These are phyloP conservation scores for Pythium dissimile DNA, from an alignment of 352 stramenopile species.

Conservation along the genomic window DNA sequence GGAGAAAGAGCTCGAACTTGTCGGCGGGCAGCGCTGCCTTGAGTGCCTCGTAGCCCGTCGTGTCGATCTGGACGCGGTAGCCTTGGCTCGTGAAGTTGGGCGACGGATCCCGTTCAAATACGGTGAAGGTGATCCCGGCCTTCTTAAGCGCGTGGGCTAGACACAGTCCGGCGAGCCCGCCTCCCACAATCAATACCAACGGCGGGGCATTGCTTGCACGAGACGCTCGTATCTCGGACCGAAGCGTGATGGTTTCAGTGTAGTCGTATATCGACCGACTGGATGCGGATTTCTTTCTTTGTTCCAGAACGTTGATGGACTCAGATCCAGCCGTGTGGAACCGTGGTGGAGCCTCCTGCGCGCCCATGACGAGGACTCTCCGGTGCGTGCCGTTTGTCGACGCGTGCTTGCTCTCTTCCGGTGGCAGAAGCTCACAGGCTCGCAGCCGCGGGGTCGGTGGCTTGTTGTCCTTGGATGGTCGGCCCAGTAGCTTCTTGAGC, in stretches of 20 bases:
- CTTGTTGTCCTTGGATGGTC: no score
- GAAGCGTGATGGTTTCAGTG: not conserved
- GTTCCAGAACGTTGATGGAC: not conserved
- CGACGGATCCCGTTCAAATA: constrained; percentile 58
- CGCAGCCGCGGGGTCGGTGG: no score
- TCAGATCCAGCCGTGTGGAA: not conserved
- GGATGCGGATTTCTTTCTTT: not conserved
- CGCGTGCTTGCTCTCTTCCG: no score
- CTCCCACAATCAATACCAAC: constrained; percentile 29
- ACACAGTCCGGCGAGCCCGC: constrained; percentile 46
- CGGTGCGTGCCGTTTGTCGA: no score
- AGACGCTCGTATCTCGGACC: not conserved
- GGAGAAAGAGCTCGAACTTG: constrained; percentile 52
- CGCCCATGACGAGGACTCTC: no score
- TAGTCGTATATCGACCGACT: not conserved
- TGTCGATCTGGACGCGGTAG: constrained; percentile 60
- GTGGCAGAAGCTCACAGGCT: no score
- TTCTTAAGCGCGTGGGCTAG: constrained; percentile 56
- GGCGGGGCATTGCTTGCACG: not conserved
- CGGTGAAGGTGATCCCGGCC: constrained; percentile 51
- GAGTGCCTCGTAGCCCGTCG: constrained; percentile 50
- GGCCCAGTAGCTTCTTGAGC: no score
- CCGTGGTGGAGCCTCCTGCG: not conserved
- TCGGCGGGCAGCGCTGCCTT: constrained; percentile 37
- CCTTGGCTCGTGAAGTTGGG: constrained; percentile 53